Conservation (phyloP, 2,329 filamentous ascomycete species). For the Amauroascus verrucosus region DNA sequence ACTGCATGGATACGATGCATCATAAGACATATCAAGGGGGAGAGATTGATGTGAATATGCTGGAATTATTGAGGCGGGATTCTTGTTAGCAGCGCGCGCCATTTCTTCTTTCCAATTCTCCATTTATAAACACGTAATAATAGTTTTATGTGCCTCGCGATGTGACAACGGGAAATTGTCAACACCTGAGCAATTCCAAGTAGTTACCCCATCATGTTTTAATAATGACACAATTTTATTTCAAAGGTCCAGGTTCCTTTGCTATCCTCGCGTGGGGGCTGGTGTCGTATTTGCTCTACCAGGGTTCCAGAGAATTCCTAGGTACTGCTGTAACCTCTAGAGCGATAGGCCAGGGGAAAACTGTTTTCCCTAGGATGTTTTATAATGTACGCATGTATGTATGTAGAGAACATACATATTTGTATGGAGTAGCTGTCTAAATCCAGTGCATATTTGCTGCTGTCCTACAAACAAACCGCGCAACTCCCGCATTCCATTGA, state of each 20-base stretch:
- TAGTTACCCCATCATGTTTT: conserved; percentile 7
- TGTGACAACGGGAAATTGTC: neutral
- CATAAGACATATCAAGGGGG: neutral
- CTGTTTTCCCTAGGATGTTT: too few species aligned
- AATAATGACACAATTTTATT: neutral
- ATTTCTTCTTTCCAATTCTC: neutral
- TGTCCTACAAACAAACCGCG: neutral
- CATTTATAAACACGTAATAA: neutral
- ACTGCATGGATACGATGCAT: conserved; percentile 4
- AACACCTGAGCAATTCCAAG: neutral
- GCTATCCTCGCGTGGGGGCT: too few species aligned
- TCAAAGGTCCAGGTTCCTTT: neutral
- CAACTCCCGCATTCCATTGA: neutral
- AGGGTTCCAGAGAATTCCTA: too few species aligned
- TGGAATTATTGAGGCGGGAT: neutral
- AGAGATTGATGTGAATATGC: neutral
- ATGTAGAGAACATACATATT: too few species aligned
- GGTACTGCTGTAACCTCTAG: too few species aligned
- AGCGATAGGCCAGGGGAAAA: too few species aligned
- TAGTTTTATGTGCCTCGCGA: neutral
- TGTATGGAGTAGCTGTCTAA: too few species aligned
- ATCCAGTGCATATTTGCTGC: too few species aligned
- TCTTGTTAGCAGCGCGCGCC: neutral
- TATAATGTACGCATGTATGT: too few species aligned
- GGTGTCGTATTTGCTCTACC: neutral